Evolutionary conservation across 2,329 filamentous ascomycete species (phyloP).

Genomic region (Dothidotthia symphoricarpi): DNA sequence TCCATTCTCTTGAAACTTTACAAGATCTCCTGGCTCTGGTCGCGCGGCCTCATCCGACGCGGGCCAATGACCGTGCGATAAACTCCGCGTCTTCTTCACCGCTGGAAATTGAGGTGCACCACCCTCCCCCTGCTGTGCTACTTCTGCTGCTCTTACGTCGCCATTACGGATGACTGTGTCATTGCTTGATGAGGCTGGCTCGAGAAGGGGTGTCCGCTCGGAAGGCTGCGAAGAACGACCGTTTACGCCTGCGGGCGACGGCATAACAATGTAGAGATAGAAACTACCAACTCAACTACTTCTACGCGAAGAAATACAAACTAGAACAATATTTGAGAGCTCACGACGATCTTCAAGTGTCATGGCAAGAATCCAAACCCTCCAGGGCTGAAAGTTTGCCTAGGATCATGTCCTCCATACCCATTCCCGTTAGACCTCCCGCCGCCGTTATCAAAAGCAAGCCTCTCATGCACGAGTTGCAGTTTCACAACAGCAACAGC

Average conservation of each 20-base stretch:
- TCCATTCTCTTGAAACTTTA: slow-evolving; percentile 31
- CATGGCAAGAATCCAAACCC: too few species aligned
- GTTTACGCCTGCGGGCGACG: slow-evolving; percentile 7
- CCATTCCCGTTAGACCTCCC: slow-evolving; percentile 5
- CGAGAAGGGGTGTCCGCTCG: slow-evolving; percentile 38
- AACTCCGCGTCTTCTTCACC: slow-evolving; percentile 22
- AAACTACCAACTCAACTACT: background rate
- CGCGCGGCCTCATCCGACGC: slow-evolving; percentile 19
- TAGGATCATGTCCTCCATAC: background rate
- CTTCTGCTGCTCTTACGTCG: slow-evolving; percentile 20
- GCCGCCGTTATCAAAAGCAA: slow-evolving; percentile 5
- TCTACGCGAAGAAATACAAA: background rate
- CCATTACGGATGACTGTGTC: slow-evolving; percentile 24
- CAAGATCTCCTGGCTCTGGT: slow-evolving; percentile 21
- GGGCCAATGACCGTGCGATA: slow-evolving; percentile 26
- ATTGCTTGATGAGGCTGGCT: slow-evolving; percentile 10
- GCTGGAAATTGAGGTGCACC: slow-evolving; percentile 23
- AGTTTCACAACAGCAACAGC: background rate
- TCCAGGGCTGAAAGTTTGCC: too few species aligned
- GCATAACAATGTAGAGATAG: slow-evolving; percentile 10
- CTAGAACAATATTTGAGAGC: background rate
- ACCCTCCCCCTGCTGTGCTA: slow-evolving; percentile 23
- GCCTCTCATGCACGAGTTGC: background rate
- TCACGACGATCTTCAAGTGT: too few species aligned
- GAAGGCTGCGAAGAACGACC: slow-evolving; percentile 11